These are phyloP conservation scores for Fusarium dlaminii DNA, from an alignment of 2,329 filamentous ascomycete genomes.

Conservation along the genomic window DNA sequence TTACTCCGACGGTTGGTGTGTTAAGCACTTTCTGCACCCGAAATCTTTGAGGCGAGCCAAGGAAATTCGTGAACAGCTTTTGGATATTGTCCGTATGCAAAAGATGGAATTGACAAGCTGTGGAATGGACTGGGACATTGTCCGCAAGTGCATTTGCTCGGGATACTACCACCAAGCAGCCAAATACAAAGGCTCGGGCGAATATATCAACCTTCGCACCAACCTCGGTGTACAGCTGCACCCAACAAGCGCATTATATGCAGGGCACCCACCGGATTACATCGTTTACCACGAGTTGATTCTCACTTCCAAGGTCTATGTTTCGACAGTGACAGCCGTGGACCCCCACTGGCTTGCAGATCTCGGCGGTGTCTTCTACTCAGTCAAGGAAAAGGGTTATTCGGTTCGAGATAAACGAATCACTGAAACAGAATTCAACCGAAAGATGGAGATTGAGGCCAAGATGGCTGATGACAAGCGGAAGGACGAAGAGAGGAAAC, in stretches of 20 bases:
- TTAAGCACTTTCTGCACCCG: constrained; percentile 92
- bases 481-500: constrained; percentile 66
- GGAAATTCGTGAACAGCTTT: constrained; percentile 92
- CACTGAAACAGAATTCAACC: constrained; percentile 91
- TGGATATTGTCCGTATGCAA: constrained; percentile 93
- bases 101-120: constrained; percentile 89
- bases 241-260: constrained; percentile 92
- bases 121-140: constrained; percentile 96
- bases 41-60: constrained; percentile 91
- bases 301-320: constrained; percentile 96
- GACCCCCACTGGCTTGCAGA: constrained; percentile 98
- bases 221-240: constrained; percentile 94
- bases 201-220: constrained; percentile 96
- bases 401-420: constrained; percentile 85
- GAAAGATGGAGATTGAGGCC: constrained; percentile 90
- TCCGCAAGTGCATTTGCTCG: constrained; percentile 95
- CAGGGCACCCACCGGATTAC: constrained; percentile 95
- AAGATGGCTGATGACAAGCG: constrained; percentile 90
- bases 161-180: constrained; percentile 99
- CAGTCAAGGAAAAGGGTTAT: constrained; percentile 96
- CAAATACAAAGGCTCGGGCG: constrained; percentile 93
- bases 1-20: constrained; percentile 90
- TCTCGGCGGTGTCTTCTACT: constrained; percentile 96
- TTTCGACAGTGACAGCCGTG: constrained; percentile 95
- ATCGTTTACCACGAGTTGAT: constrained; percentile 98